A percentile compares a stretch with the other conserved stretches of the same genome.
phyloP scores from a whole-genome alignment of 345 rosid genomes.

The Gossypium ekmanianum region DNA sequence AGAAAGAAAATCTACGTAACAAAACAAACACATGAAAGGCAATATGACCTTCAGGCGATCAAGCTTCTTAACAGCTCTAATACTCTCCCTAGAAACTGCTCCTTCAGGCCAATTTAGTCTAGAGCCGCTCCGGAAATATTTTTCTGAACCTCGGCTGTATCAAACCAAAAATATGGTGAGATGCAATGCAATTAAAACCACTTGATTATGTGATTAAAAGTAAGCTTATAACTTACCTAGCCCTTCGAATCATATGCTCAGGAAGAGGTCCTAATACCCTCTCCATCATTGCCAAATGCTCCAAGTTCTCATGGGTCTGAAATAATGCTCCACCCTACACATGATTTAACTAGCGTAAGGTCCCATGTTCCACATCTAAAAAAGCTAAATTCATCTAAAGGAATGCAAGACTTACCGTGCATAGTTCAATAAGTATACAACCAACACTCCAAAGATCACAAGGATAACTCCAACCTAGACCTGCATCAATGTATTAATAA shows the following conservation, averaged over 20 bases:
- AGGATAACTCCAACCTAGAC: conserved; percentile 77
- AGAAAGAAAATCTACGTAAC: background rate
- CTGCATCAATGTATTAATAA: conserved; percentile 28
- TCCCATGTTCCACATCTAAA: conserved; percentile 10
- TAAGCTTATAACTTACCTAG: background rate
- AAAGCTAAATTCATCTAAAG: too few relatives aligned
- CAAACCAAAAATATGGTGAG: background rate
- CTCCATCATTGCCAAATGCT: conserved; percentile 59
- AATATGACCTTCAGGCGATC: conserved; percentile 46
- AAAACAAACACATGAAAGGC: background rate
- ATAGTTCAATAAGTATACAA: conserved; percentile 71
- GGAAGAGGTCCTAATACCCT: conserved; percentile 10
- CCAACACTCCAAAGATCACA: conserved; percentile 87
- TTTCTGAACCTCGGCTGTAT: conserved; percentile 35
- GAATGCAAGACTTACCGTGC: conserved; percentile 43
- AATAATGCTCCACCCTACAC: conserved; percentile 70
- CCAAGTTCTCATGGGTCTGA: conserved; percentile 80
- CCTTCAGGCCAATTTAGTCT: conserved; percentile 88
- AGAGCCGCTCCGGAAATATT: conserved; percentile 56
- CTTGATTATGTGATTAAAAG: background rate
- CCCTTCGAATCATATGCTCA: conserved; percentile 6
- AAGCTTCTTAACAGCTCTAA: conserved; percentile 76
- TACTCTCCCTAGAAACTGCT: conserved; percentile 71
- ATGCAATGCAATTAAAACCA: background rate
- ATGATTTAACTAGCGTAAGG: conserved; percentile 10